Percentiles rank a stretch among this genome's conserved stretches.
Evolutionary conservation across 768 basidiomycete species (phyloP).

Genomic region (Postia placenta): DNA sequence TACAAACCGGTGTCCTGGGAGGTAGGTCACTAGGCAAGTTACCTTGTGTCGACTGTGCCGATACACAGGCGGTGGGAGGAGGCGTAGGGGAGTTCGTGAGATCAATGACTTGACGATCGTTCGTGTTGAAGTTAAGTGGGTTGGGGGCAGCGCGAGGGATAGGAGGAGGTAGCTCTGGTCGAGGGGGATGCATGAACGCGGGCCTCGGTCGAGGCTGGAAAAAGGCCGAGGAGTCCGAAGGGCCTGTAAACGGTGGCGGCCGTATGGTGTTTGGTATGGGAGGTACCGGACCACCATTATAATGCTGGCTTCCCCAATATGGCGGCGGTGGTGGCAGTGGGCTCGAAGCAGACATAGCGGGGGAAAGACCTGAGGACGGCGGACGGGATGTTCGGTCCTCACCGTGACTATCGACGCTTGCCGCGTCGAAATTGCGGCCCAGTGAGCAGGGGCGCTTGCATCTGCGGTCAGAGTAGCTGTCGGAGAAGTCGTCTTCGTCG

Average conservation of each 20-base stretch:
- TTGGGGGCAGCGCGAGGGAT: conserved; percentile 6
- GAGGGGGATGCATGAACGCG: neutral
- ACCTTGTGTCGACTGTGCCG: conserved; percentile 13
- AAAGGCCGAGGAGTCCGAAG: conserved; percentile 32
- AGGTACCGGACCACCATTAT: neutral
- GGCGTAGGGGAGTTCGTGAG: conserved; percentile 37
- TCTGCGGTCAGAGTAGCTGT: conserved; percentile 11
- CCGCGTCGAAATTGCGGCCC: conserved; percentile 19
- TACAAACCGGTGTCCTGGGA: conserved; percentile 82
- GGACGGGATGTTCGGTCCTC: neutral
- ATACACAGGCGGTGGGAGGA: conserved; percentile 13
- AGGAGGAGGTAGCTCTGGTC: neutral
- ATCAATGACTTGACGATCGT: conserved; percentile 61
- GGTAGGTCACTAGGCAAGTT: conserved; percentile 52
- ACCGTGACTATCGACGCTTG: conserved; percentile 4
- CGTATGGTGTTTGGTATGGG: conserved; percentile 26
- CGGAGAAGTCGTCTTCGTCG: conserved; percentile 26
- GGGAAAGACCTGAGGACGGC: conserved; percentile 23
- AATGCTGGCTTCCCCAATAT: neutral
- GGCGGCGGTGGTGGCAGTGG: conserved; percentile 9
- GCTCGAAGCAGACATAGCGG: conserved; percentile 22
- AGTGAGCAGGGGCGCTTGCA: conserved; percentile 15
- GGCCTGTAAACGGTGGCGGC: conserved; percentile 47
- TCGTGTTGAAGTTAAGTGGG: conserved; percentile 4
- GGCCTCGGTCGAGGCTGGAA: conserved; percentile 12